phyloP scores from a whole-genome alignment of 108 stramenopile species.

The Discostella stelligeroides region DNA sequence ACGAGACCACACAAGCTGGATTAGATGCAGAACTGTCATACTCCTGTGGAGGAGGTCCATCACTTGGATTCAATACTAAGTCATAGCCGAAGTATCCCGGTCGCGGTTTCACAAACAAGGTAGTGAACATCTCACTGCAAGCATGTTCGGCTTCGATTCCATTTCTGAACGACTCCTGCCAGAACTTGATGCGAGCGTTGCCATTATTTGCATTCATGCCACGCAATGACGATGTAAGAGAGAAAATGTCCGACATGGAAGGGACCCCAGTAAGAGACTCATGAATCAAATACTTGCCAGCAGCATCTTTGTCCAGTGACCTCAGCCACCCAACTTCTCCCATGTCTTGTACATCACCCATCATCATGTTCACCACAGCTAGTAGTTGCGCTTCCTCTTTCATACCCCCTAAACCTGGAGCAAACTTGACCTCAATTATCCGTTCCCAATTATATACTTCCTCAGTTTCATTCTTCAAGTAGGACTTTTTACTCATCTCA shows the following conservation, averaged over 20 bases:
- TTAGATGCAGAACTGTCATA: constrained; percentile 52
- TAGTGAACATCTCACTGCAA: constrained; percentile 49
- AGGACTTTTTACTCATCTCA: not conserved
- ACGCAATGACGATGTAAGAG: constrained; percentile 30
- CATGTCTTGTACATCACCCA: constrained; percentile 52
- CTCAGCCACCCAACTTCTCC: constrained; percentile 44
- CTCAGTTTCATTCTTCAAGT: constrained; percentile 28
- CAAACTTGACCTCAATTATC: constrained; percentile 40
- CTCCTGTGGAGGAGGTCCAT: constrained; percentile 44
- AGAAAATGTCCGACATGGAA: constrained; percentile 43
- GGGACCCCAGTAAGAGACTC: constrained; percentile 23
- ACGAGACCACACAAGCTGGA: constrained; percentile 43
- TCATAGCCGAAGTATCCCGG: constrained; percentile 42
- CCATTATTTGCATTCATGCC: not conserved
- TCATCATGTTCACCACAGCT: constrained; percentile 41
- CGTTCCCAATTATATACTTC: constrained; percentile 44
- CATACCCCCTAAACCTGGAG: constrained; percentile 47
- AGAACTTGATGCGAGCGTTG: constrained; percentile 30
- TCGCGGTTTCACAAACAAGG: constrained; percentile 41
- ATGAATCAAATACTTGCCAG: constrained; percentile 16
- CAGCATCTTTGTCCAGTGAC: constrained; percentile 1
- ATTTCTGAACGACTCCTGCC: constrained; percentile 32
- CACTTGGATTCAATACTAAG: constrained; percentile 42
- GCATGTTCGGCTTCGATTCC: constrained; percentile 49
- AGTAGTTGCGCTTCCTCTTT: constrained; percentile 38